These are phyloP conservation scores for Pouteria glomerata DNA, from an alignment of 148 eudicot genomes.

Conservation along the genomic window DNA sequence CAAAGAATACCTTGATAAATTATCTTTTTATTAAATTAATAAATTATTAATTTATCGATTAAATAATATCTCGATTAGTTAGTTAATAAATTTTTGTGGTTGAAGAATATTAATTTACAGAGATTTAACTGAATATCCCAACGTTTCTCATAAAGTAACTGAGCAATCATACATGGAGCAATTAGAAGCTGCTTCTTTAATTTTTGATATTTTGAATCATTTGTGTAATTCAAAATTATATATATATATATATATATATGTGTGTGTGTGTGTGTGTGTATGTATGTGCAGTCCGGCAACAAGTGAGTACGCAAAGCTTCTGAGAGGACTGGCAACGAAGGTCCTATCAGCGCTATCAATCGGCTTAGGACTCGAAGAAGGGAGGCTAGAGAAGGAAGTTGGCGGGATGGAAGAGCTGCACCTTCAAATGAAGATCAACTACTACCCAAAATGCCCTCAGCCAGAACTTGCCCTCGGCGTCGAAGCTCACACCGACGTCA, in stretches of 20 bases:
- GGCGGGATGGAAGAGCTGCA: constrained; percentile 76
- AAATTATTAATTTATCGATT: too few species aligned
- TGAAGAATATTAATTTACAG: too few species aligned
- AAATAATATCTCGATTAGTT: too few species aligned
- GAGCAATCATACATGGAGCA: too few species aligned
- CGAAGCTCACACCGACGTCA: constrained; percentile 90
- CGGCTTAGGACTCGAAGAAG: constrained; percentile 71
- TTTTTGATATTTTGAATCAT: too few species aligned
- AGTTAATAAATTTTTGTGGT: too few species aligned
- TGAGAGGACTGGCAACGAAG: constrained; percentile 59
- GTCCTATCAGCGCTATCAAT: constrained; percentile 60
- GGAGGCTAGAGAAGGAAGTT: constrained; percentile 68
- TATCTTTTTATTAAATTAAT: too few species aligned
- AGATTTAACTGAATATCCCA: too few species aligned
- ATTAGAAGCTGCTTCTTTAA: too few species aligned
- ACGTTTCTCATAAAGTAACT: too few species aligned
- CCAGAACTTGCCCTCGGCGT: constrained; percentile 93
- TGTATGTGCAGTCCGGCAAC: constrained; percentile 56
- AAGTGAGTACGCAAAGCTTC: constrained; percentile 60
- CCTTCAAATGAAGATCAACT: constrained; percentile 83
- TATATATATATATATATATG: neutral
- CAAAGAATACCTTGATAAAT: too few species aligned
- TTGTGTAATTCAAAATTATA: too few species aligned
- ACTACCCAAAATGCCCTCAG: constrained; percentile 95
- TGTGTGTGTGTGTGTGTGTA: neutral